Conservation (phyloP, 306 rosid genomes). For the Mimosa pudica region DNA sequence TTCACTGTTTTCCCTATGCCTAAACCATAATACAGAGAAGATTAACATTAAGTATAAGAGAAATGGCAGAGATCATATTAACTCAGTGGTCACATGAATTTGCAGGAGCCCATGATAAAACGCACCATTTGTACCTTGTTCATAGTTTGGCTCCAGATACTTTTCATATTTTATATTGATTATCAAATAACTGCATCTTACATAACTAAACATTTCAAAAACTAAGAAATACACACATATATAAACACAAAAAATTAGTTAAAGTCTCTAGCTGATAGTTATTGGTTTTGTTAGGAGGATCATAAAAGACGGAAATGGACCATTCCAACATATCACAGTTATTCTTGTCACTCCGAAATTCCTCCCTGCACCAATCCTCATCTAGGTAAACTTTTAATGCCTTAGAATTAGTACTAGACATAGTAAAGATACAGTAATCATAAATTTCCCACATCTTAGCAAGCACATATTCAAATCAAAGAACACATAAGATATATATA, state of each 20-base stretch:
- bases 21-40: constrained; percentile 46
- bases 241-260: not conserved
- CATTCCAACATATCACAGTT: not conserved
- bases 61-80: constrained; percentile 20
- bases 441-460: not conserved
- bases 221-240: not conserved
- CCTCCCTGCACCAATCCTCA: constrained; percentile 10
- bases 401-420: not conserved
- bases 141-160: not conserved
- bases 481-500: constrained; percentile 36
- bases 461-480: not conserved
- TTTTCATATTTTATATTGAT: not conserved
- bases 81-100: not conserved
- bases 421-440: not conserved
- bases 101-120: not conserved
- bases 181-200: constrained; percentile 22
- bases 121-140: not conserved
- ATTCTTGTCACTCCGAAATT: not conserved
- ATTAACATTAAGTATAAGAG: constrained; percentile 29
- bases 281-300: constrained; percentile 23
- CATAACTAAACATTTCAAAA: constrained; percentile 9
- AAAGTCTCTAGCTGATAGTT: constrained; percentile 30
- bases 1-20: constrained; percentile 97
- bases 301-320: constrained; percentile 20
- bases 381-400: constrained; percentile 5